Evolutionary conservation across 345 rosid species (phyloP).

Genomic region (Syzygium aromaticum): DNA sequence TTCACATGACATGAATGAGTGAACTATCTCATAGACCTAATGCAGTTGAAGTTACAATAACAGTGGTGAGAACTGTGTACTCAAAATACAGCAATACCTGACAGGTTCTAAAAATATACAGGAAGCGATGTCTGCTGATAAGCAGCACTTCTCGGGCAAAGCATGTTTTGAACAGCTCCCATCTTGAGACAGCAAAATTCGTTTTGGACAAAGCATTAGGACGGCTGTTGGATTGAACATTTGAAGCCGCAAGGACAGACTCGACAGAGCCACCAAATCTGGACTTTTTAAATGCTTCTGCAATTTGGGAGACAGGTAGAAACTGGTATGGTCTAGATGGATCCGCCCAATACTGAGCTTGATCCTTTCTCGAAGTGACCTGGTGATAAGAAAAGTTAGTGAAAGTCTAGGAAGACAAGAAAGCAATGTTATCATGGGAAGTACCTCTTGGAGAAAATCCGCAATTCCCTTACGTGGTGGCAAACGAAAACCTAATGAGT

Average conservation of each 20-base stretch:
- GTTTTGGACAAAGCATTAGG: conserved; percentile 59
- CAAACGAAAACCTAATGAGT: conserved; percentile 72
- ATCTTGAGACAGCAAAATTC: conserved; percentile 54
- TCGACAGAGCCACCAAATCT: conserved; percentile 43
- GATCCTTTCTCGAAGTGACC: conserved; percentile 94
- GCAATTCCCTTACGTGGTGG: conserved; percentile 87
- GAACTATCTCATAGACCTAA: background rate
- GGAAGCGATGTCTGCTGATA: conserved; percentile 61
- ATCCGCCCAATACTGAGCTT: conserved; percentile 96
- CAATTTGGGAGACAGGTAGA: conserved; percentile 59
- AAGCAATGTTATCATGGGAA: background rate
- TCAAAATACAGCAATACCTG: conserved; percentile 38
- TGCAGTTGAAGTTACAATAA: background rate
- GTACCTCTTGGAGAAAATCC: conserved; percentile 97
- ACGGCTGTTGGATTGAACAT: conserved; percentile 37
- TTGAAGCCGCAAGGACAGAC: conserved; percentile 39
- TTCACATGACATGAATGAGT: background rate
- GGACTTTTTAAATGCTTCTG: conserved; percentile 59
- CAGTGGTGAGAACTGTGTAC: background rate
- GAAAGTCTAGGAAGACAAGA: background rate
- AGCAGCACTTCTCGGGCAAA: conserved; percentile 55
- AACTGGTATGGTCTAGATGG: conserved; percentile 55
- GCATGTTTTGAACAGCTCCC: conserved; percentile 71
- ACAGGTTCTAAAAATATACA: conserved; percentile 69
- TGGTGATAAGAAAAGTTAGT: conserved; percentile 14